A percentile compares a stretch with the other conserved stretches of the same genome.
Evolutionary conservation across 257 asterid species (phyloP).

Genomic region (Cynanchum wilfordii): DNA sequence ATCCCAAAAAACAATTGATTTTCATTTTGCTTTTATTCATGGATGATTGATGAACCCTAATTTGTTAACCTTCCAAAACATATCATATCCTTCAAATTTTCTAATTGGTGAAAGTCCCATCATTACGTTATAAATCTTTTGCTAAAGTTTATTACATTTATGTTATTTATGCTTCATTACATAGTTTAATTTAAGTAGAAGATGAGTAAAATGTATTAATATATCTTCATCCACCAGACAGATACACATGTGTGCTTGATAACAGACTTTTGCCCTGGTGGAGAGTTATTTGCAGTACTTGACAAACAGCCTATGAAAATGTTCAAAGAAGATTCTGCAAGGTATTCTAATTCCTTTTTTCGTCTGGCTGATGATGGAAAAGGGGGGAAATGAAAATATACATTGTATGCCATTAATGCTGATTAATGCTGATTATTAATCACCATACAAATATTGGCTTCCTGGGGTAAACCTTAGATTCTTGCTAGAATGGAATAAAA

Average conservation of each 20-base stretch:
- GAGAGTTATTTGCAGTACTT: conserved; percentile 87
- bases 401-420: neutral
- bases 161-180: too few species aligned
- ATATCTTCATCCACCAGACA: conserved; percentile 54
- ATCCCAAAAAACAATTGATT: neutral
- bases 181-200: neutral
- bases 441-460: neutral
- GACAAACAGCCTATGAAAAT: conserved; percentile 94
- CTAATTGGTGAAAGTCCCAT: too few species aligned
- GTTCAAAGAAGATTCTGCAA: conserved; percentile 93
- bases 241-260: conserved; percentile 95
- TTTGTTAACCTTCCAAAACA: neutral
- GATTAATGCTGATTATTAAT: neutral
- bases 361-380: neutral
- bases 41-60: neutral
- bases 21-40: neutral
- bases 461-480: neutral
- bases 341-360: conserved; percentile 36
- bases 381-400: neutral
- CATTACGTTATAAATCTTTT: neutral
- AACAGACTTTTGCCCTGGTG: conserved; percentile 95
- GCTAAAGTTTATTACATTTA: neutral
- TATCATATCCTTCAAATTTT: neutral
- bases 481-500: neutral
- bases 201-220: conserved; percentile 7